These are phyloP conservation scores for Iberis pinnata DNA, from an alignment of 345 rosid species.

Conservation along the genomic window DNA sequence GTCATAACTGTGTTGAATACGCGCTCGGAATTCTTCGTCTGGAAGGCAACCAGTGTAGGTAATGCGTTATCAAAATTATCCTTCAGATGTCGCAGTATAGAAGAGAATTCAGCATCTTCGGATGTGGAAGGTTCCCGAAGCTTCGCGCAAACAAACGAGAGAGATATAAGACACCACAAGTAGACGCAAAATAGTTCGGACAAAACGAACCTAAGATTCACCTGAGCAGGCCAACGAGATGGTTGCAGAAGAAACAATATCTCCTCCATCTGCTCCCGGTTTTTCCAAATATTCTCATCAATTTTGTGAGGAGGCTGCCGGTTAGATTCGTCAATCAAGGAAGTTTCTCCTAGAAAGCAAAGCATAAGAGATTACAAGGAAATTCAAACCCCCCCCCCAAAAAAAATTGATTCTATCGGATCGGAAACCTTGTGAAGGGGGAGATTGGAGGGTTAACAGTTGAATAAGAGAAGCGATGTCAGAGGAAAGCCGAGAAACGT, in stretches of 20 bases:
- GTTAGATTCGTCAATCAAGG: slow-evolving; percentile 52
- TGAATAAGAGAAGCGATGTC: slow-evolving; percentile 53
- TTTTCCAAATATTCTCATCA: slow-evolving; percentile 97
- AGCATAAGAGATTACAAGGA: too few species aligned
- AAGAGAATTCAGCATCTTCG: slow-evolving; percentile 44
- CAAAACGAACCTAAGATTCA: slow-evolving; percentile 18
- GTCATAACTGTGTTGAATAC: slow-evolving; percentile 93
- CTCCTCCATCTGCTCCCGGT: slow-evolving; percentile 86
- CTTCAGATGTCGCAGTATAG: slow-evolving; percentile 31
- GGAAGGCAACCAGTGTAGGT: slow-evolving; percentile 55
- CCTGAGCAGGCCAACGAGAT: slow-evolving; percentile 61
- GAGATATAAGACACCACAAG: not conserved
- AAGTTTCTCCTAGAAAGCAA: slow-evolving; percentile 40
- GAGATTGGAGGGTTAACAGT: slow-evolving; percentile 42
- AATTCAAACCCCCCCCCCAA: too few species aligned
- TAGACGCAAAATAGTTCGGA: slow-evolving; percentile 1
- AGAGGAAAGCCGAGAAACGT: slow-evolving; percentile 55
- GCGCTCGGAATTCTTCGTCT: slow-evolving; percentile 68
- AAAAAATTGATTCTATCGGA: too few species aligned
- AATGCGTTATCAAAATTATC: slow-evolving; percentile 40
- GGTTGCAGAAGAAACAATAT: slow-evolving; percentile 59
- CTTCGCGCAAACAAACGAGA: slow-evolving; percentile 33
- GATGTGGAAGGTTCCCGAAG: slow-evolving; percentile 55
- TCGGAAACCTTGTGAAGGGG: slow-evolving; percentile 56
- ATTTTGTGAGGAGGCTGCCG: slow-evolving; percentile 71